These are phyloP conservation scores for Rauvolfia tetraphylla DNA, from an alignment of 257 asterid genomes.

Conservation along the genomic window DNA sequence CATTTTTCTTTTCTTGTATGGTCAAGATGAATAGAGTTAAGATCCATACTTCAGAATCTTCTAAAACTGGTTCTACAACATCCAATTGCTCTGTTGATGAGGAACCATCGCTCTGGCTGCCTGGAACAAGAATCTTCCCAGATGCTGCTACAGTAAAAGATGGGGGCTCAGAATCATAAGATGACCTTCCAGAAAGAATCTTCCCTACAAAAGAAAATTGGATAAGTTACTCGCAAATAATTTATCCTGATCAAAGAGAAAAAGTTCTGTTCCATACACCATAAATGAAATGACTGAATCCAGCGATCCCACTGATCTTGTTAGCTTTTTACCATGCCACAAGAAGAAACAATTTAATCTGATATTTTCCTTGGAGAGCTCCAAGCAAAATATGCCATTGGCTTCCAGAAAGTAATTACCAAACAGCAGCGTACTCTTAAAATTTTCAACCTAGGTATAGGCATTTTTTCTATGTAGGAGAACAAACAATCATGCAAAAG, in stretches of 20 bases:
- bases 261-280: not conserved
- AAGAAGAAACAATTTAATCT: not conserved
- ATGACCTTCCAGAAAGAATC: conserved; percentile 51
- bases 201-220: conserved; percentile 57
- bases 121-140: conserved; percentile 81
- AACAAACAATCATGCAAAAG: not conserved
- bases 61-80: conserved; percentile 36
- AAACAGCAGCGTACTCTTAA: not conserved
- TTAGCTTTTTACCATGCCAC: not conserved
- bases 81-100: conserved; percentile 40
- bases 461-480: not conserved
- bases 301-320: not conserved
- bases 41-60: conserved; percentile 51
- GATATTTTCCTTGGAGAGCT: not conserved
- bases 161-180: conserved; percentile 44
- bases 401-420: not conserved
- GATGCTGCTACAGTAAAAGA: conserved; percentile 61
- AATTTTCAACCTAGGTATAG: too few relatives aligned
- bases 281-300: not conserved
- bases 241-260: not conserved
- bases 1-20: not conserved
- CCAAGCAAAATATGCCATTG: not conserved
- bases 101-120: conserved; percentile 46
- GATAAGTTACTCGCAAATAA: conserved; percentile 9
- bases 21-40: conserved; percentile 14